These are phyloP conservation scores for Diaporthe humulicola DNA, from an alignment of 2,329 filamentous ascomycete genomes.

Conservation along the genomic window DNA sequence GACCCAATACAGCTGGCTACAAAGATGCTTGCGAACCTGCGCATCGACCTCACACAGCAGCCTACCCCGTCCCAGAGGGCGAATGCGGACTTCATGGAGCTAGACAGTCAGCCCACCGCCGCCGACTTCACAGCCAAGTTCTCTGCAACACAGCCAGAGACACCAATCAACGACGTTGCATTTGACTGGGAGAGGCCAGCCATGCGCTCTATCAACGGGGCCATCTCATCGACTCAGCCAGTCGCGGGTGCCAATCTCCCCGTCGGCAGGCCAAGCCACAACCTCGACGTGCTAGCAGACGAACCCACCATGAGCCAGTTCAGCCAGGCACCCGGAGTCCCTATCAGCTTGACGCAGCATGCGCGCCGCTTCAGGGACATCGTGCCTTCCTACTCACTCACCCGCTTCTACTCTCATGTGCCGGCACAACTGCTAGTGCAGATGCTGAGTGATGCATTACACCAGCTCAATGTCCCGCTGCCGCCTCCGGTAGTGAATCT, in stretches of 20 bases:
- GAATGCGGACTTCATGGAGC: conserved; percentile 73
- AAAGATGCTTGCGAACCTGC: conserved; percentile 91
- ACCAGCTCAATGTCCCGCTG: conserved; percentile 86
- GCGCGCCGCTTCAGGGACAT: conserved; percentile 92
- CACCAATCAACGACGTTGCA: conserved; percentile 77
- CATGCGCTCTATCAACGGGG: conserved; percentile 64
- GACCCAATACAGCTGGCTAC: conserved; percentile 92
- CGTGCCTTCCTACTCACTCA: conserved; percentile 86
- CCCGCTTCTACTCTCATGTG: conserved; percentile 91
- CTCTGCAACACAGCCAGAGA: conserved; percentile 89
- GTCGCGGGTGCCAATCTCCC: conserved; percentile 52
- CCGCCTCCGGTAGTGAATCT: conserved; percentile 58
- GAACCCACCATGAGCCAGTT: conserved; percentile 93
- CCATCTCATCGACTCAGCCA: conserved; percentile 65
- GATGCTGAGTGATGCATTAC: conserved; percentile 83
- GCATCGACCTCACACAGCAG: conserved; percentile 85
- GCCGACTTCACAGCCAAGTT: conserved; percentile 62
- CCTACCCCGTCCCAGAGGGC: conserved; percentile 63
- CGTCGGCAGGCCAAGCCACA: conserved; percentile 51
- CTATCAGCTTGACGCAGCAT: conserved; percentile 87
- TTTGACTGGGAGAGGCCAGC: conserved; percentile 91
- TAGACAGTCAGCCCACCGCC: conserved; percentile 64
- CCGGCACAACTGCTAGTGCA: conserved; percentile 81
- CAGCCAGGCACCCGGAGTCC: conserved; percentile 81
- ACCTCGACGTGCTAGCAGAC: conserved; percentile 78